A percentile compares a stretch with the other conserved stretches of the same genome.
These are phyloP conservation scores for Closterium sp. DNA, from an alignment of 139 green algal species.

Conservation along the genomic window DNA sequence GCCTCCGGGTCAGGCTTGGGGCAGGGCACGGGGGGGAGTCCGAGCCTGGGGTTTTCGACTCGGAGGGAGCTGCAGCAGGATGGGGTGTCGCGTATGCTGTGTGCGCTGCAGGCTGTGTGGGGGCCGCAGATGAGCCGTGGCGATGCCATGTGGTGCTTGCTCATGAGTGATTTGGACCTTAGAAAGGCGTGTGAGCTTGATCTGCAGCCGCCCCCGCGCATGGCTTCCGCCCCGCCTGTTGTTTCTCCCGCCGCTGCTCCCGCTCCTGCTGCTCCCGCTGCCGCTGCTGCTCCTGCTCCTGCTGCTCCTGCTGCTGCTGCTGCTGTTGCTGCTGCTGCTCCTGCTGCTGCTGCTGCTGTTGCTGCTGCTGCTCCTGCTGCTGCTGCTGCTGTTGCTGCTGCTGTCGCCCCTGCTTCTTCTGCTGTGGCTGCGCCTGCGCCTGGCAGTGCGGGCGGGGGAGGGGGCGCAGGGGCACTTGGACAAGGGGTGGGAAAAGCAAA, in stretches of 20 bases:
- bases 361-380: background rate
- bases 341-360: background rate
- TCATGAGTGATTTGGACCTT: slow-evolving; percentile 26
- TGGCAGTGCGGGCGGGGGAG: too few relatives aligned
- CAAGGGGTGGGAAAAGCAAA: too few relatives aligned
- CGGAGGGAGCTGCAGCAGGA: slow-evolving; percentile 19
- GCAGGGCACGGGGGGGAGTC: background rate
- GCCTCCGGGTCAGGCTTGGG: background rate
- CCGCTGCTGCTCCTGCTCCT: too few relatives aligned
- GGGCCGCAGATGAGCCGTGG: slow-evolving; percentile 11
- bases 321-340: background rate
- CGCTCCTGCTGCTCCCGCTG: background rate
- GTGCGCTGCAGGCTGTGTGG: slow-evolving; percentile 5
- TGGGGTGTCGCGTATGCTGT: slow-evolving; percentile 3
- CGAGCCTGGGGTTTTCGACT: background rate
- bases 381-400: too few relatives aligned
- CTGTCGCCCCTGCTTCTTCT: too few relatives aligned
- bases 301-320: too few relatives aligned
- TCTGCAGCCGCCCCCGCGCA: background rate
- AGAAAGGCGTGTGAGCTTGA: slow-evolving; percentile 22
- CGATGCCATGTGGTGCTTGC: slow-evolving; percentile 34
- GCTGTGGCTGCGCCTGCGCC: too few relatives aligned
- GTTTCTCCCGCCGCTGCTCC: background rate
- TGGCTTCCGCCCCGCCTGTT: background rate
- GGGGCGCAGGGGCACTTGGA: too few relatives aligned